These are phyloP conservation scores for Parathielavia hyrcaniae DNA, from an alignment of 495 filamentous ascomycete genomes.

Conservation along the genomic window DNA sequence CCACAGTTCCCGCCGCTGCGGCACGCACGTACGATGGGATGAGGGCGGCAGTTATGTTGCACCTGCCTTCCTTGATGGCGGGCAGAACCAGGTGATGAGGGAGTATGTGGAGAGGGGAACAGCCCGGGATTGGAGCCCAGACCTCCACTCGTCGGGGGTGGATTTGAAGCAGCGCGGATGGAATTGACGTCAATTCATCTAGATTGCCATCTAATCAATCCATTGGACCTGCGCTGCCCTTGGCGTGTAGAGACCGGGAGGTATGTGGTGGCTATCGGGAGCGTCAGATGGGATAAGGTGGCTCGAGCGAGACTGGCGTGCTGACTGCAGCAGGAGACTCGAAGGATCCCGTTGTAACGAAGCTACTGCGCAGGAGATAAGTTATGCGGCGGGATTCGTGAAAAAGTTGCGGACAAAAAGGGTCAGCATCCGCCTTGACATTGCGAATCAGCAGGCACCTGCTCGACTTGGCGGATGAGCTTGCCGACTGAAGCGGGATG, in stretches of 20 bases:
- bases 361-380: neutral
- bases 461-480: neutral
- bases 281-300: slow-evolving; percentile 46
- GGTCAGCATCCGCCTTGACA: neutral
- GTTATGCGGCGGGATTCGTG: neutral
- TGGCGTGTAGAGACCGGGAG: slow-evolving; percentile 24
- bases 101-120: slow-evolving; percentile 13
- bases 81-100: slow-evolving; percentile 27
- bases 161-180: slow-evolving; percentile 18
- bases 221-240: slow-evolving; percentile 26
- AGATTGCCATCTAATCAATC: slow-evolving; percentile 34
- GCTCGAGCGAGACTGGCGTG: slow-evolving; percentile 12
- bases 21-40: slow-evolving; percentile 17
- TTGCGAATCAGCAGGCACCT: neutral
- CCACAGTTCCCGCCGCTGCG: slow-evolving; percentile 23
- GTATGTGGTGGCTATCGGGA: slow-evolving; percentile 22
- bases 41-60: slow-evolving; percentile 32
- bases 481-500: neutral
- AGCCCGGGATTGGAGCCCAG: slow-evolving; percentile 19
- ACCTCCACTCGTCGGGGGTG: slow-evolving; percentile 16
- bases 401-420: neutral
- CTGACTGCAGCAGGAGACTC: slow-evolving; percentile 1
- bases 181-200: slow-evolving; percentile 37
- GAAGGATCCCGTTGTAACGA: neutral
- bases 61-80: slow-evolving; percentile 23